These are phyloP conservation scores for Vaccinium vitisidaea DNA, from an alignment of 148 eudicot species.

Conservation along the genomic window DNA sequence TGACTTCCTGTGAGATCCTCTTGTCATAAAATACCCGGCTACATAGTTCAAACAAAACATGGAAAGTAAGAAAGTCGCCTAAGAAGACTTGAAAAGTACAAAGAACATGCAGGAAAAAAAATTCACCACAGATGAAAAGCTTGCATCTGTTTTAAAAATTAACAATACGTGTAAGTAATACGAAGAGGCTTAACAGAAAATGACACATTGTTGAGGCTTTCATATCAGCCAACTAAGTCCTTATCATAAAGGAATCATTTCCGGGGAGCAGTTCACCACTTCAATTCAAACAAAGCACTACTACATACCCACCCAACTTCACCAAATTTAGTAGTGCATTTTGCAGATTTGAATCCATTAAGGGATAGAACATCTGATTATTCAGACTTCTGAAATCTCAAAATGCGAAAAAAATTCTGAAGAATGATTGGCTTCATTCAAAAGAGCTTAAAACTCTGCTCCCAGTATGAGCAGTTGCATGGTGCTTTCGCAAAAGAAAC, in stretches of 20 bases:
- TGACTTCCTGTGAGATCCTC: slow-evolving; percentile 28
- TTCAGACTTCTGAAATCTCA: not conserved
- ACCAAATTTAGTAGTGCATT: not conserved
- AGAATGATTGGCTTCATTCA: not conserved
- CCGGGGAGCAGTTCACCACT: not conserved
- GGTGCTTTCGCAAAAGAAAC: not conserved
- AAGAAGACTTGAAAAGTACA: not conserved
- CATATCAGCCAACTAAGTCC: not conserved
- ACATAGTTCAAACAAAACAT: not conserved
- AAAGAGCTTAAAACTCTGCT: not conserved
- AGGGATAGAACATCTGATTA: not conserved
- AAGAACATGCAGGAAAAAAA: not conserved
- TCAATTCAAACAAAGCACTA: not conserved
- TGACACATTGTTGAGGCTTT: not conserved
- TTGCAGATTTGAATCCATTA: too few relatives aligned
- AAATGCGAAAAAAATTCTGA: not conserved
- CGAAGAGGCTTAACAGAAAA: not conserved
- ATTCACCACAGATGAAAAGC: not conserved
- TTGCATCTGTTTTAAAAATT: not conserved
- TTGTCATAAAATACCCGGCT: slow-evolving; percentile 20
- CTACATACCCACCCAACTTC: not conserved
- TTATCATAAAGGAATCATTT: not conserved
- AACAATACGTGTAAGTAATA: not conserved
- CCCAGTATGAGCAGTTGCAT: not conserved
- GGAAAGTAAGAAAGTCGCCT: not conserved